A percentile compares a stretch with the other conserved stretches of the same genome.
Evolutionary conservation across 257 asterid species (phyloP).

Genomic region (Solanum chaucha): DNA sequence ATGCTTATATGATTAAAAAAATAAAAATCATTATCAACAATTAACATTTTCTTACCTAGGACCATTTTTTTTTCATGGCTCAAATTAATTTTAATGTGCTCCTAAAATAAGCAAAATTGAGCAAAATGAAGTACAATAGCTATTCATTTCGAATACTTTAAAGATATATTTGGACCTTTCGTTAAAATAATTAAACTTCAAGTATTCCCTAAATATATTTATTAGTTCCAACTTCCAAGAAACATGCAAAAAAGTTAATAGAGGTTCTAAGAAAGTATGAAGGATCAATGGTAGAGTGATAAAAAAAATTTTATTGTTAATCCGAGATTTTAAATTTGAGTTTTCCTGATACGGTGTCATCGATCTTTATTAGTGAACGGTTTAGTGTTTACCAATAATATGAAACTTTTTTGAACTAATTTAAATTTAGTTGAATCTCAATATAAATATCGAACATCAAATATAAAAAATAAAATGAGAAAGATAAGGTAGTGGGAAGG

Average conservation of each 20-base stretch:
- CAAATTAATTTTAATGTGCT: neutral
- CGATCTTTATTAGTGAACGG: neutral
- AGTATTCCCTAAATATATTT: neutral
- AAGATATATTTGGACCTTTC: neutral
- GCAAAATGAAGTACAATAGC: neutral
- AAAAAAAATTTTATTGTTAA: neutral
- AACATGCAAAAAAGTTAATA: neutral
- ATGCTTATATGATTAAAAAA: neutral
- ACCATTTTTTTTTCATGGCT: neutral
- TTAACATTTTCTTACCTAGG: neutral
- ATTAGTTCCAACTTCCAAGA: neutral
- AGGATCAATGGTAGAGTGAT: accelerated
- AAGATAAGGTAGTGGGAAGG: neutral
- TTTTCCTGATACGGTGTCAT: accelerated
- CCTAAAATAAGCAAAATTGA: neutral
- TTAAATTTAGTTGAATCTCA: accelerated
- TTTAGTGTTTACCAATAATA: neutral
- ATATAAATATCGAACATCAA: accelerated
- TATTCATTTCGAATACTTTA: too few species aligned
- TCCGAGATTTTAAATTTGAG: accelerated
- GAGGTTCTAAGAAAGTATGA: accelerated
- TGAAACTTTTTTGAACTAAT: neutral
- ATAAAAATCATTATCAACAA: neutral
- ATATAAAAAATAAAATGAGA: neutral
- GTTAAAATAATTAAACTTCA: neutral